Evolutionary conservation across 805 yeast genomes (phyloP).

Genomic region (Wickerhamiella bombiphila): DNA sequence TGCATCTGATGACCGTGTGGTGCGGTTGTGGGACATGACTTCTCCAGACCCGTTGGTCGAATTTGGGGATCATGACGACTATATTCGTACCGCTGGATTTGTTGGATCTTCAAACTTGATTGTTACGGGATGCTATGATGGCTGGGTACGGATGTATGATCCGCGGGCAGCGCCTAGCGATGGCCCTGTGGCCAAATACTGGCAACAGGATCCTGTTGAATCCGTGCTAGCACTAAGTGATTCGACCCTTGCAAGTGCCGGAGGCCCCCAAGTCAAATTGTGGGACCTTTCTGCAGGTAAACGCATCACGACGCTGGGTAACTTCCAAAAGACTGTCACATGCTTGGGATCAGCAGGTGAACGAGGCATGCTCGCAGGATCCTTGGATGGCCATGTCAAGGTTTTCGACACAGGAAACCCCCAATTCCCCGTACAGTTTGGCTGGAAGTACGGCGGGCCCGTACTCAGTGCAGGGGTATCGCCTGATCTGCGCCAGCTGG

Average conservation of each 20-base stretch:
- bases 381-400: slow-evolving; percentile 94
- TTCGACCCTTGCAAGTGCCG: slow-evolving; percentile 69
- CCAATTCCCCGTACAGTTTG: slow-evolving; percentile 75
- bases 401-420: slow-evolving; percentile 63
- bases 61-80: slow-evolving; percentile 62
- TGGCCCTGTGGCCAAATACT: slow-evolving; percentile 38
- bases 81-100: slow-evolving; percentile 68
- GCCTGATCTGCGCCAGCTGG: slow-evolving; percentile 77
- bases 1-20: slow-evolving; percentile 82
- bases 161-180: slow-evolving; percentile 36
- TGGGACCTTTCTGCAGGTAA: slow-evolving; percentile 86
- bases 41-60: slow-evolving; percentile 57
- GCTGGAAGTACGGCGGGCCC: slow-evolving; percentile 95
- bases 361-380: slow-evolving; percentile 78
- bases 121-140: slow-evolving; percentile 93
- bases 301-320: slow-evolving; percentile 52
- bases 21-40: slow-evolving; percentile 81
- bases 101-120: slow-evolving; percentile 63
- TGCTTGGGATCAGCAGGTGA: slow-evolving; percentile 61
- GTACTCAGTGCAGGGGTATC: slow-evolving; percentile 82
- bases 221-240: slow-evolving; percentile 60
- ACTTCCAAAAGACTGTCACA: slow-evolving; percentile 89
- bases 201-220: slow-evolving; percentile 75
- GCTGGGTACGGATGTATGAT: slow-evolving; percentile 70
- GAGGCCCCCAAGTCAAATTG: slow-evolving; percentile 67